Evolutionary conservation across 176 grass and related monocot species (phyloP), one percentile per base, ranked within the genome.

Genomic region (Tillandsia fasciculata): DNA sequence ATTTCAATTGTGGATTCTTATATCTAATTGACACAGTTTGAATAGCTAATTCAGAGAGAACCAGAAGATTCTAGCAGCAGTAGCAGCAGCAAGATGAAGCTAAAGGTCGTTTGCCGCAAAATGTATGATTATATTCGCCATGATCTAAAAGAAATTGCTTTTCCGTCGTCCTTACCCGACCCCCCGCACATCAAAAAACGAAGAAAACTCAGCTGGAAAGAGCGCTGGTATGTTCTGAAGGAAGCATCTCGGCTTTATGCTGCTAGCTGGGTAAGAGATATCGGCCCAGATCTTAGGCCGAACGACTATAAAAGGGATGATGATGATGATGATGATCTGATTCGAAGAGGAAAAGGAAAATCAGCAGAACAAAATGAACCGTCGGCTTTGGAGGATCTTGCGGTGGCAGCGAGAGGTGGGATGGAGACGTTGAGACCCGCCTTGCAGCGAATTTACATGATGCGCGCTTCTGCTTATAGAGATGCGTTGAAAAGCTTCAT

Each of bases 141-240:
- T 0, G 90, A 93, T 68, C 90, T 93, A 0, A 89, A 79, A 64
- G 90, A 93, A 77, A 89, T 89, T 0, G 90, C 83, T 5, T 93
- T 93, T 50, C 90, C 90, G 0, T 89, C 90, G 0, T 89, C 90
- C 0, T 33, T 89, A 22, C 90, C 80, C 3, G 86, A 93, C 56
- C 90, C 83, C 2, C 86, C 86, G 3, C 64, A 77, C 63, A 70
- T 69, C 52, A 67, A 86, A 77, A 83, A 77, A 53, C 50, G 66
- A 27, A 78, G 77, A 4, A 79, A 84, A 74, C 83, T 89, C 64
- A 77, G 68, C 2, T 74, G 51, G 68, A 63, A 74, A 11, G 75
- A 89, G 2, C 74, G 71, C 26, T 89, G 86, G 83, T 81, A 65
- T n/a, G 67, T 89, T 58, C 48, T 89, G 53, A 89, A 86, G 81